These are phyloP conservation scores for Whalleya microplaca DNA, from an alignment of 2,329 filamentous ascomycete species.

Conservation along the genomic window DNA sequence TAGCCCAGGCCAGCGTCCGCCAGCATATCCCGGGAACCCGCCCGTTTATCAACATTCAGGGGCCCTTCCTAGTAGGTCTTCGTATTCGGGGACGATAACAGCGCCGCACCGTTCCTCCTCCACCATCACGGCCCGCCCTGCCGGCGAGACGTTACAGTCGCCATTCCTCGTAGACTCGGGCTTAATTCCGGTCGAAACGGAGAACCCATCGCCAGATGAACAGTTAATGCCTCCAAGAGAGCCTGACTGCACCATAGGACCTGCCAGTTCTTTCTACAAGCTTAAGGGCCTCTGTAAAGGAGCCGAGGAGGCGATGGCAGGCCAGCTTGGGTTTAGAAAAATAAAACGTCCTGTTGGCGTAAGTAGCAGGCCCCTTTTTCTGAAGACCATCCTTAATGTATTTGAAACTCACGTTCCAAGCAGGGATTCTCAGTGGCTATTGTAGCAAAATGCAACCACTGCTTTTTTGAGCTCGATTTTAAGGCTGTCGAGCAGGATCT, in stretches of 20 bases:
- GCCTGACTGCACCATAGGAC: conserved; percentile 48
- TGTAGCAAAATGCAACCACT: conserved; percentile 56
- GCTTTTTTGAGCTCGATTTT: conserved; percentile 58
- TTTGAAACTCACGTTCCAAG: not conserved
- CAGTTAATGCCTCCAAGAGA: conserved; percentile 27
- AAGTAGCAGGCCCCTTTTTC: conserved; percentile 20
- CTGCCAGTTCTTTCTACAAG: conserved; percentile 54
- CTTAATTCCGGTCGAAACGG: conserved; percentile 42
- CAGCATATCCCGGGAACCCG: conserved; percentile 29
- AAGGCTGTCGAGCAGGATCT: conserved; percentile 56
- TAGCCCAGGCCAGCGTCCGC: conserved; percentile 22
- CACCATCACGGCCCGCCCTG: conserved; percentile 21
- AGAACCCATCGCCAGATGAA: conserved; percentile 23
- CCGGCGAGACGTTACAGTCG: conserved; percentile 8
- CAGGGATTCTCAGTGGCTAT: conserved; percentile 48
- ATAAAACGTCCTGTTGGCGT: conserved; percentile 52
- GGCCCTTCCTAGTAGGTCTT: conserved; percentile 15
- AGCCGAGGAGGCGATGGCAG: conserved; percentile 53
- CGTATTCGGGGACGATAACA: conserved; percentile 15
- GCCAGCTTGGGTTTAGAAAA: conserved; percentile 54
- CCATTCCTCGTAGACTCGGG: conserved; percentile 35
- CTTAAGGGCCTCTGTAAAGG: conserved; percentile 60
- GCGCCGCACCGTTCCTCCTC: conserved; percentile 22
- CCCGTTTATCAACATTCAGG: conserved; percentile 26
- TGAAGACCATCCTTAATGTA: not conserved